These are phyloP conservation scores for Leishmania amazonensis DNA, from an alignment of 208 protist species.

Conservation along the genomic window DNA sequence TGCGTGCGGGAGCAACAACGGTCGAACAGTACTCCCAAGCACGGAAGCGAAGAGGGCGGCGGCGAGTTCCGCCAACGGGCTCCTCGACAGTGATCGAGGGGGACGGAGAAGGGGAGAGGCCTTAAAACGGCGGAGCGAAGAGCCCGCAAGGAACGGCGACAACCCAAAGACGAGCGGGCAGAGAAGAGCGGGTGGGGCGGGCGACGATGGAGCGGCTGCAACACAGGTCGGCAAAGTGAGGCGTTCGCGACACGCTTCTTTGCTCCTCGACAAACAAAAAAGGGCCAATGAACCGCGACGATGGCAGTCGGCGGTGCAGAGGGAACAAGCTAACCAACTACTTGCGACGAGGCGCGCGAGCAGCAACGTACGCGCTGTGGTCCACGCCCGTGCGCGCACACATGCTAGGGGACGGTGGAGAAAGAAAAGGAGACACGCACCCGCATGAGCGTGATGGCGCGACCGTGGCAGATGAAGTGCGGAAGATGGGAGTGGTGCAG, in stretches of 20 bases:
- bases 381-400: no score
- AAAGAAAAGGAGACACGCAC: neutral
- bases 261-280: neutral
- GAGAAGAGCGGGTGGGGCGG: no score
- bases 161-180: no score
- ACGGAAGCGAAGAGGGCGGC: neutral
- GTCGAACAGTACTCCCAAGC: neutral
- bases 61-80: no score
- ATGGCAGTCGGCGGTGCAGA: neutral
- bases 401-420: neutral
- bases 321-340: no score
- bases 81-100: neutral
- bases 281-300: neutral
- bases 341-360: neutral
- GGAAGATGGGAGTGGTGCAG: neutral
- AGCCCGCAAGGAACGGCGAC: no score
- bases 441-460: neutral
- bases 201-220: no score
- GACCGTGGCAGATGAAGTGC: neutral
- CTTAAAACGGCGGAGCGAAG: no score
- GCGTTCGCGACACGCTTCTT: neutral
- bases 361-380: neutral
- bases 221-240: no score
- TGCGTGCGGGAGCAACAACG: neutral
- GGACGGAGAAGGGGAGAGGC: neutral